Conservation (phyloP, 306 rosid species). For the Casuarina glauca region DNA sequence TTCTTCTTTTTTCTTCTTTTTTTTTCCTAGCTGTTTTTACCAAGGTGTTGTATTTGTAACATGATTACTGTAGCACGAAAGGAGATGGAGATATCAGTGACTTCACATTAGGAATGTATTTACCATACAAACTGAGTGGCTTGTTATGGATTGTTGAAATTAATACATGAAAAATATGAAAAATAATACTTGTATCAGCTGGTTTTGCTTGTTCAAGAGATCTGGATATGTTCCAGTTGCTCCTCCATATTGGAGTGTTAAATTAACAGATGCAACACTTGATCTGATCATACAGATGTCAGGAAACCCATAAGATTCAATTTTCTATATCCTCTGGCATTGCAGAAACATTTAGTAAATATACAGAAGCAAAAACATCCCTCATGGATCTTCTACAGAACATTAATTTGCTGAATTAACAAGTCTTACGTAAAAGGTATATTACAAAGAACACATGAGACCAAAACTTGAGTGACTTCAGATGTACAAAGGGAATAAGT, state of each 20-base stretch:
- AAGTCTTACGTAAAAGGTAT: background rate
- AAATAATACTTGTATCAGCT: background rate
- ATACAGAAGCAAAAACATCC: background rate
- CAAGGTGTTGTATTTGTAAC: constrained; percentile 25
- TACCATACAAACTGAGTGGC: background rate
- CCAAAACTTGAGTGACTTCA: background rate
- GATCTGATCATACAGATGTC: background rate
- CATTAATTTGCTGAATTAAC: background rate
- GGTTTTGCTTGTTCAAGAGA: background rate
- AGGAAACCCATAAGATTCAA: background rate
- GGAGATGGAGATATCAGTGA: constrained; percentile 32
- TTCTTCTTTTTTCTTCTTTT: background rate
- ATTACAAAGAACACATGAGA: background rate
- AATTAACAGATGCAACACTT: background rate
- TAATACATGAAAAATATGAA: constrained; percentile 1
- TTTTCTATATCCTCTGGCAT: background rate
- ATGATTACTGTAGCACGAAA: constrained; percentile 23
- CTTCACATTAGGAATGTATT: background rate
- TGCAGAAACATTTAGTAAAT: background rate
- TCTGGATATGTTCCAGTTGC: background rate
- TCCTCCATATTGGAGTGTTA: background rate
- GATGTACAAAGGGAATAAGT: background rate
- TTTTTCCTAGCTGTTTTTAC: constrained; percentile 17
- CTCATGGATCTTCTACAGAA: background rate
- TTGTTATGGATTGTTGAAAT: background rate